Conservation (phyloP, 2,329 filamentous ascomycete genomes). For the Periglandula ipomoeae region DNA sequence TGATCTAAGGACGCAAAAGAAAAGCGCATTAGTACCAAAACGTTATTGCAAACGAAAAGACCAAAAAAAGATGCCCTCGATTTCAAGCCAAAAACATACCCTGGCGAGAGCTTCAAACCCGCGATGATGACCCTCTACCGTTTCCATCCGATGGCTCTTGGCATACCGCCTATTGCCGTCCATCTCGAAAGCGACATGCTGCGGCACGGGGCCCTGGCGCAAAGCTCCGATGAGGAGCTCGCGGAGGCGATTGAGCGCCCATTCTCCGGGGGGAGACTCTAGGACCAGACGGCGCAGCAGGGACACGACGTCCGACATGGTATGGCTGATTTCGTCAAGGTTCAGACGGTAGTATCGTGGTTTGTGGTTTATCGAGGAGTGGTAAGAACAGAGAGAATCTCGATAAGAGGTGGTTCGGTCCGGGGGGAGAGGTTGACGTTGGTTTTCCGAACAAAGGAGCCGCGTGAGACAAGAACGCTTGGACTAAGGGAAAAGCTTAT, state of each 20-base stretch:
- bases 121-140: slow-evolving; percentile 88
- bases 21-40: not conserved
- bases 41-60: not conserved
- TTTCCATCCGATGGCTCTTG: slow-evolving; percentile 83
- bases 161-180: slow-evolving; percentile 95
- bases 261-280: slow-evolving; percentile 85
- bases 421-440: too few species aligned
- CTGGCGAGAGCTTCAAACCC: slow-evolving; percentile 91
- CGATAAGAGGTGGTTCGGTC: not conserved
- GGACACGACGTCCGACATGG: slow-evolving; percentile 46
- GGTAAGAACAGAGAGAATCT: too few species aligned
- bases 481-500: too few species aligned
- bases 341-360: too few species aligned
- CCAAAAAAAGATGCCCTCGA: not conserved
- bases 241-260: slow-evolving; percentile 67
- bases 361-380: too few species aligned
- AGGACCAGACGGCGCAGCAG: slow-evolving; percentile 59
- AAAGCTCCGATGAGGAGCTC: slow-evolving; percentile 83
- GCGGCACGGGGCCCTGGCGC: slow-evolving; percentile 82
- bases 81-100: too few species aligned
- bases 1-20: slow-evolving; percentile 45
- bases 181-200: slow-evolving; percentile 99
- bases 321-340: too few species aligned
- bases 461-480: too few species aligned
- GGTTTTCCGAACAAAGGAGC: too few species aligned